These are phyloP conservation scores for Gelatoporia subvermispora DNA, from an alignment of 768 basidiomycete species.

Conservation along the genomic window DNA sequence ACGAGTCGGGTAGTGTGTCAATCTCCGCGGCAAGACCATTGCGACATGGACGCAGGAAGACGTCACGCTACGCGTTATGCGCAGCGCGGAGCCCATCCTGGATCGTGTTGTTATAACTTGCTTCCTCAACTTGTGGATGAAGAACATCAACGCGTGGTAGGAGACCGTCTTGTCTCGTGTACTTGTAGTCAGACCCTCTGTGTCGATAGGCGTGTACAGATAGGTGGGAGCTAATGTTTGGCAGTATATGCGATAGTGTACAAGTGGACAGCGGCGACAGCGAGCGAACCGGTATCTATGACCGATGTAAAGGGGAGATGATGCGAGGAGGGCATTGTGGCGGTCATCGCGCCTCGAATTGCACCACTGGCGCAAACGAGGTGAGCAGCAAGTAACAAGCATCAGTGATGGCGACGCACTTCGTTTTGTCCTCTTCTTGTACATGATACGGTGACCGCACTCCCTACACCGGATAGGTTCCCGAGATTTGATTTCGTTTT, in stretches of 20 bases:
- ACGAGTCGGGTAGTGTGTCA: conserved; percentile 35
- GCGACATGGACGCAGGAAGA: conserved; percentile 42
- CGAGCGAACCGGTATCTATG: neutral
- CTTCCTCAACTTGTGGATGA: conserved; percentile 49
- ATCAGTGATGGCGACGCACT: conserved; percentile 49
- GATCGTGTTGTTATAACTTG: conserved; percentile 52
- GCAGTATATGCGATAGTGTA: conserved; percentile 1
- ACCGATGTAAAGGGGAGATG: neutral
- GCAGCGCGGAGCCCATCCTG: conserved; percentile 34
- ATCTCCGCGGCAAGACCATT: conserved; percentile 38
- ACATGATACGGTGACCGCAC: conserved; percentile 98
- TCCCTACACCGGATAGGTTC: conserved; percentile 95
- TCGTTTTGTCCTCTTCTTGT: conserved; percentile 92
- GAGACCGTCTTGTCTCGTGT: neutral
- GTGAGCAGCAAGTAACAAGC: conserved; percentile 2
- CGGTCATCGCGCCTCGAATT: conserved; percentile 74
- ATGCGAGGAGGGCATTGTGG: neutral
- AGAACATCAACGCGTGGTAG: conserved; percentile 38
- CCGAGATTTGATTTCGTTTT: conserved; percentile 84
- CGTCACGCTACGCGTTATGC: conserved; percentile 35
- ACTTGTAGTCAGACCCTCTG: neutral
- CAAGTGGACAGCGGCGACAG: neutral
- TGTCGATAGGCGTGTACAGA: neutral
- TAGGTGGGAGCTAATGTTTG: neutral
- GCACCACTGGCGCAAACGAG: conserved; percentile 51